Percentiles rank a stretch among this genome's conserved stretches.
Evolutionary conservation across 805 yeast genomes (phyloP).

Genomic region (Starmera caribaea): DNA sequence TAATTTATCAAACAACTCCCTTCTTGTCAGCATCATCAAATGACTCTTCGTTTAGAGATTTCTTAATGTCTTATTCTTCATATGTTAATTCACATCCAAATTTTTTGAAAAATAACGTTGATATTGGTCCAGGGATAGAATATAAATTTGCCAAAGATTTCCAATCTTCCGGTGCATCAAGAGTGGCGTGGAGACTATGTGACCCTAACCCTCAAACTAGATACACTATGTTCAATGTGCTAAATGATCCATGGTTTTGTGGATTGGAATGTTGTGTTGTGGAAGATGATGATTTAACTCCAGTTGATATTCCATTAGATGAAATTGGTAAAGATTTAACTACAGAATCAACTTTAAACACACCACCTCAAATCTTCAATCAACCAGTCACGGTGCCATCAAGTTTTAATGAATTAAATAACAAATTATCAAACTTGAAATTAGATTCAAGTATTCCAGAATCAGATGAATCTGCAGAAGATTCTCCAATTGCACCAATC

Average conservation of each 20-base stretch:
- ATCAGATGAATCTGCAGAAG: no score
- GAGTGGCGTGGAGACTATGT: slow-evolving; percentile 66
- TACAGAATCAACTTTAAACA: slow-evolving; percentile 1
- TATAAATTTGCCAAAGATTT: slow-evolving; percentile 59
- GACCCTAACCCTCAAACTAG: slow-evolving; percentile 52
- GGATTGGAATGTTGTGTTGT: slow-evolving; percentile 49
- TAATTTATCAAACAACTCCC: slow-evolving; percentile 51
- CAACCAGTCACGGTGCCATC: not conserved
- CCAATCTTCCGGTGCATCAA: slow-evolving; percentile 48
- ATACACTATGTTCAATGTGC: slow-evolving; percentile 42
- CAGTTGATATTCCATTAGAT: slow-evolving; percentile 3
- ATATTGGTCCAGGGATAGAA: slow-evolving; percentile 61
- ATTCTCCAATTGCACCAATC: no score
- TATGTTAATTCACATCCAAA: slow-evolving; percentile 30
- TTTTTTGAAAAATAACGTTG: slow-evolving; percentile 37
- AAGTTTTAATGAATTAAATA: no score
- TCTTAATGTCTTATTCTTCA: slow-evolving; percentile 35
- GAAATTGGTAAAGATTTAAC: slow-evolving; percentile 7
- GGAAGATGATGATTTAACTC: slow-evolving; percentile 22
- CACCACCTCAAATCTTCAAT: not conserved
- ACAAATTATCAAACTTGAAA: no score
- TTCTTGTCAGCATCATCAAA: slow-evolving; percentile 39
- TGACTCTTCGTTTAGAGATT: slow-evolving; percentile 49
- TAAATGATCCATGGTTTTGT: slow-evolving; percentile 57
- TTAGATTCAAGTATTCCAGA: no score